Conservation (phyloP, 108 stramenopile genomes). For the Cylindrotheca closterium region DNA sequence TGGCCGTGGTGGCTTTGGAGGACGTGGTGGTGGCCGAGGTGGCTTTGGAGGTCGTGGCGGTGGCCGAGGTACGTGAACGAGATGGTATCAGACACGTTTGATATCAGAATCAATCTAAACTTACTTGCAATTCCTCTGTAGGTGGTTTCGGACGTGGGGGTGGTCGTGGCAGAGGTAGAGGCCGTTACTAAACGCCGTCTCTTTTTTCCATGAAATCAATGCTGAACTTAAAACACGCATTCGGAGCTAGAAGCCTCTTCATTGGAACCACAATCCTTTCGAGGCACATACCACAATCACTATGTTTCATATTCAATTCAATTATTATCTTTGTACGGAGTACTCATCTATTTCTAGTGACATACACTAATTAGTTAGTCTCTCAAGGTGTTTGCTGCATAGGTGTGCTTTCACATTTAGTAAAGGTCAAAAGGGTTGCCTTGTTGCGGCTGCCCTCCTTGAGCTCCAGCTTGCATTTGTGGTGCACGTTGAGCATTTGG, state of each 20-base stretch:
- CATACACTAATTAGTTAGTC: not conserved
- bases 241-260: no score
- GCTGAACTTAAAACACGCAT: no score
- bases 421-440: slow-evolving; percentile 51
- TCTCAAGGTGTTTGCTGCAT: not conserved
- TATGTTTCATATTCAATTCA: no score
- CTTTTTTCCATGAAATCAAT: no score
- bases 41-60: slow-evolving; percentile 52
- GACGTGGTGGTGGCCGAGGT: slow-evolving; percentile 52
- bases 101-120: not conserved
- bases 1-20: slow-evolving; percentile 58
- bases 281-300: no score
- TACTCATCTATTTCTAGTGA: not conserved
- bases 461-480: not conserved
- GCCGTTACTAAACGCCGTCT: slow-evolving; percentile 30
- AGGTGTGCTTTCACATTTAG: slow-evolving; percentile 7
- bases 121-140: not conserved
- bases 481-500: slow-evolving; percentile 3
- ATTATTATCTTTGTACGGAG: not conserved
- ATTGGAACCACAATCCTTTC: no score
- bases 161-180: slow-evolving; percentile 34
- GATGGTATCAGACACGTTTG: not conserved
- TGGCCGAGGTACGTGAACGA: no score
- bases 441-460: slow-evolving; percentile 22
- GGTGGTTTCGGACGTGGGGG: slow-evolving; percentile 16